Evolutionary conservation across 176 grass and related monocot genomes (phyloP).

Genomic region (Avena atlantica): DNA sequence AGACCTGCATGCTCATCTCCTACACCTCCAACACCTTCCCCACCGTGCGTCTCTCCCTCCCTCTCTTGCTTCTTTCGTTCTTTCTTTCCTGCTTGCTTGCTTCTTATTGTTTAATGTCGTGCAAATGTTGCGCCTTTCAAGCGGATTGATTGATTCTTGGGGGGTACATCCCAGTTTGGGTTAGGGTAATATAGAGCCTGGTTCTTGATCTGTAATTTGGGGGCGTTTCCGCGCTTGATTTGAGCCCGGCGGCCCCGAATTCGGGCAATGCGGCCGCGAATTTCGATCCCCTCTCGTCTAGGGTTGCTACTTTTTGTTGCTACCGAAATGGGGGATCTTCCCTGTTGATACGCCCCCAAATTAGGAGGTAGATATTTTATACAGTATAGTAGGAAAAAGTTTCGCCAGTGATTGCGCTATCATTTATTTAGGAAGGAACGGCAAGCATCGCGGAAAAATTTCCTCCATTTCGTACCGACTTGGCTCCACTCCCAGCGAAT

Average conservation of each 20-base stretch:
- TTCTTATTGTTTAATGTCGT: neutral
- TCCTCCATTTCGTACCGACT: neutral
- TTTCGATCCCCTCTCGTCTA: conserved; percentile 2
- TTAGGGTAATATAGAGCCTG: neutral
- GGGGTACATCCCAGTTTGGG: neutral
- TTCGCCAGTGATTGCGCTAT: neutral
- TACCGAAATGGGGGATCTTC: conserved; percentile 42
- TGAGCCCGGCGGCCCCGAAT: neutral
- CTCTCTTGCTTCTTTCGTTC: neutral
- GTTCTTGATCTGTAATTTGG: conserved; percentile 52
- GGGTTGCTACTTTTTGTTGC: conserved; percentile 7
- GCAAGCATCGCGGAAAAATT: neutral
- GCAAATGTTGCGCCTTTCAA: conserved; percentile 7
- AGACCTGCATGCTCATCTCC: conserved; percentile 82
- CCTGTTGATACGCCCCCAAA: neutral
- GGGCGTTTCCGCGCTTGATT: neutral
- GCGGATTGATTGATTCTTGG: neutral
- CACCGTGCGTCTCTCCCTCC: conserved; percentile 35
- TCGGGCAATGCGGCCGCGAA: conserved; percentile 27
- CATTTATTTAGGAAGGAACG: conserved; percentile 34
- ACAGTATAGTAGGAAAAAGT: neutral
- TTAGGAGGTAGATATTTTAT: neutral
- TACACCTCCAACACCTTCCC: conserved; percentile 81
- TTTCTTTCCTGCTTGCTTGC: neutral
- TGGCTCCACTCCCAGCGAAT: neutral